A percentile compares a stretch with the other conserved stretches of the same genome.
phyloP scores from a whole-genome alignment of 2,329 filamentous ascomycete species.

The Paracamarosporium sp. region DNA sequence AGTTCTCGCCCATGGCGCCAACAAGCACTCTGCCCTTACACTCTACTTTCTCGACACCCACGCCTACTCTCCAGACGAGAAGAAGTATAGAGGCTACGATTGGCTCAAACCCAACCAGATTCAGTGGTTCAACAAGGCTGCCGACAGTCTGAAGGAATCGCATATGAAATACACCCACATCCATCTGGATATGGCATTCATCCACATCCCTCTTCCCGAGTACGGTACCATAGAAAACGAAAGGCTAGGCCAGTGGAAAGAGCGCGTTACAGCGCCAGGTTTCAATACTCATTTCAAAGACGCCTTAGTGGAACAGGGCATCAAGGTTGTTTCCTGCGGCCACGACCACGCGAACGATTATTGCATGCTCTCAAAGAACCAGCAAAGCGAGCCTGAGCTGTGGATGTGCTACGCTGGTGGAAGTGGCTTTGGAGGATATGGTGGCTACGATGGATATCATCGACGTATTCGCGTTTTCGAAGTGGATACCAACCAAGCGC shows the following conservation, averaged over 20 bases:
- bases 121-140: slow-evolving; percentile 87
- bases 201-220: slow-evolving; percentile 95
- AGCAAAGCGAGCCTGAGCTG: slow-evolving; percentile 61
- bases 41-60: slow-evolving; percentile 97
- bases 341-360: slow-evolving; percentile 99
- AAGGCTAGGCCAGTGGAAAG: slow-evolving; percentile 75
- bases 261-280: slow-evolving; percentile 83
- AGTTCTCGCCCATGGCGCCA: slow-evolving; percentile 78
- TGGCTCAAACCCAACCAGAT: slow-evolving; percentile 97
- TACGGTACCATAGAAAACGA: slow-evolving; percentile 69
- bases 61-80: slow-evolving; percentile 87
- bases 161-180: slow-evolving; percentile 88
- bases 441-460: slow-evolving; percentile 84
- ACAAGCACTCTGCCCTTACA: slow-evolving; percentile 87
- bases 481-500: slow-evolving; percentile 87
- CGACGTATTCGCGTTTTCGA: slow-evolving; percentile 89
- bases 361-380: slow-evolving; percentile 70
- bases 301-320: slow-evolving; percentile 82
- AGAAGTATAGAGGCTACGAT: slow-evolving; percentile 89
- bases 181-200: slow-evolving; percentile 95
- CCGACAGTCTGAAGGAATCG: slow-evolving; percentile 69
- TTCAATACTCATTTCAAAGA: slow-evolving; percentile 95
- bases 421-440: slow-evolving; percentile 92
- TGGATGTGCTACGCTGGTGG: slow-evolving; percentile 99
- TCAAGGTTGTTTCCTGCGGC: slow-evolving; percentile 88